A percentile compares a stretch with the other conserved stretches of the same genome.
phyloP scores from a whole-genome alignment of 257 asterid species.

The Plantago major region DNA sequence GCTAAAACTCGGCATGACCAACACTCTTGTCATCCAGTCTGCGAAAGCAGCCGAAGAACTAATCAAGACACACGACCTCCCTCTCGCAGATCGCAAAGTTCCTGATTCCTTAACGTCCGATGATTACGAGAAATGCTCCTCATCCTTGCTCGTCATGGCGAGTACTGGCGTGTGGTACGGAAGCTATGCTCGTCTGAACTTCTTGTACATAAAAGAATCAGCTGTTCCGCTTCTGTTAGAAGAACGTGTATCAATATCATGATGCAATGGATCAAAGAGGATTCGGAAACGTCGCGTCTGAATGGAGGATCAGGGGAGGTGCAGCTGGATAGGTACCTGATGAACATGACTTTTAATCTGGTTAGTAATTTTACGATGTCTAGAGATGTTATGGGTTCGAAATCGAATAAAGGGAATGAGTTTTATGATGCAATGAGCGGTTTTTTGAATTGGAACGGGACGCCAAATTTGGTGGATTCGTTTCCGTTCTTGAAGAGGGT shows the following conservation, averaged over 20 bases:
- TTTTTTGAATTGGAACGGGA: constrained; percentile 28
- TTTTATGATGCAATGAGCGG: constrained; percentile 27
- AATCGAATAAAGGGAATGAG: constrained; percentile 24
- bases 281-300: background rate
- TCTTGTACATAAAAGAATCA: constrained; percentile 29
- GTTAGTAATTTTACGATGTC: constrained; percentile 37
- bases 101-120: constrained; percentile 26
- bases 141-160: constrained; percentile 26
- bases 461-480: constrained; percentile 36
- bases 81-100: constrained; percentile 27
- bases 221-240: constrained; percentile 19
- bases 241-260: constrained; percentile 26
- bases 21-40: constrained; percentile 27
- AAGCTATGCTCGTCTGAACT: constrained; percentile 34
- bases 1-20: constrained; percentile 31
- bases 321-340: constrained; percentile 25
- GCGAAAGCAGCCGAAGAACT: constrained; percentile 35
- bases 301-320: constrained; percentile 17
- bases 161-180: constrained; percentile 34
- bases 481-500: constrained; percentile 39
- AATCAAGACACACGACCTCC: constrained; percentile 38
- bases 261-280: constrained; percentile 33
- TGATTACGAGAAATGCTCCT: constrained; percentile 29
- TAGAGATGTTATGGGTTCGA: constrained; percentile 27
- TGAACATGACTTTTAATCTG: constrained; percentile 30